Conservation (phyloP, 2,329 filamentous ascomycete species). For the Tolypocladium guangdongense region DNA sequence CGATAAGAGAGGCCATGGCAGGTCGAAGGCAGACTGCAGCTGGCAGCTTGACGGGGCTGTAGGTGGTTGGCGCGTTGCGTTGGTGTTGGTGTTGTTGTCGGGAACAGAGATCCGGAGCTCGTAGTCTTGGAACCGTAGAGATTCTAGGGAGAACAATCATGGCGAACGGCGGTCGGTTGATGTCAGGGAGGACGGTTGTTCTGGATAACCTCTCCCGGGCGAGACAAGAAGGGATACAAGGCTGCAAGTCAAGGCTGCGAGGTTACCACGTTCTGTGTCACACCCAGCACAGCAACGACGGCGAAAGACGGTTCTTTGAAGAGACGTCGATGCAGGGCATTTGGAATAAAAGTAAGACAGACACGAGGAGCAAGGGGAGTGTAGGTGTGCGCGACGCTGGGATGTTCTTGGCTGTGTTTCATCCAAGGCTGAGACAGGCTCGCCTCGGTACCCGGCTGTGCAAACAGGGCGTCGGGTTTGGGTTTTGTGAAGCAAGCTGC, state of each 20-base stretch:
- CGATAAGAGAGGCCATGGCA: conserved; percentile 15
- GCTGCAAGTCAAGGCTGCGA: background rate
- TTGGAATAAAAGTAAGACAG: conserved; percentile 8
- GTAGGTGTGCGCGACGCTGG: conserved; percentile 7
- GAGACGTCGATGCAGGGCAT: conserved; percentile 4
- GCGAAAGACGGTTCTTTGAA: background rate
- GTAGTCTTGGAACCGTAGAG: conserved; percentile 9
- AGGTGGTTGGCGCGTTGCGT: background rate
- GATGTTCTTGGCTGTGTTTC: conserved; percentile 19
- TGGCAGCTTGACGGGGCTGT: background rate
- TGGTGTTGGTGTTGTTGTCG: background rate
- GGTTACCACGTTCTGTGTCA: background rate
- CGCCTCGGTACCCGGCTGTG: conserved; percentile 6
- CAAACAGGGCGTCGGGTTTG: background rate
- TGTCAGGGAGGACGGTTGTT: background rate
- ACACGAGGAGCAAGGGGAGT: conserved; percentile 7
- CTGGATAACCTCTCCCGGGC: background rate
- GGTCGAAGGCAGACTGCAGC: background rate
- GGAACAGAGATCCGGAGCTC: conserved; percentile 4
- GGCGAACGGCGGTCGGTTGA: background rate
- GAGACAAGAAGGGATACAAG: background rate
- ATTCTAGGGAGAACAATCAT: conserved; percentile 20
- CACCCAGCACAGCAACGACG: conserved; percentile 1
- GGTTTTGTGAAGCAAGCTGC: background rate
- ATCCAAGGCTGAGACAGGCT: conserved; percentile 20